These are phyloP conservation scores for Trypanosoma cruzi DNA, from an alignment of 208 protist genomes.

Conservation along the genomic window DNA sequence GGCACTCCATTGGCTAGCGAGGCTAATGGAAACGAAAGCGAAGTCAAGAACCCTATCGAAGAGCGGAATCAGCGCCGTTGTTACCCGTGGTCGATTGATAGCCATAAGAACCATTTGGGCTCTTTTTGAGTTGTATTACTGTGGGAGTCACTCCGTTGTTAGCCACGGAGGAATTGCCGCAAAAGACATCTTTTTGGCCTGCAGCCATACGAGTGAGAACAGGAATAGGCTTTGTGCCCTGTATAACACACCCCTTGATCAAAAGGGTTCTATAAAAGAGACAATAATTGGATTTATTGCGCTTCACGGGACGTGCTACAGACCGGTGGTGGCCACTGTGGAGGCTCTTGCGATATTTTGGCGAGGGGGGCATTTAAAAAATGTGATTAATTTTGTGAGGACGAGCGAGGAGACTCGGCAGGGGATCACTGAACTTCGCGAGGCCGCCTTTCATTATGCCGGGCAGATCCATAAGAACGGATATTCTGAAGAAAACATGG, in stretches of 20 bases:
- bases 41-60: conserved; percentile 14
- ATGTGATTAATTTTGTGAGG: conserved; percentile 4
- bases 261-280: conserved; percentile 12
- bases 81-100: conserved; percentile 28
- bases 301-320: conserved; percentile 22
- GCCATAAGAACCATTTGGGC: conserved; percentile 25
- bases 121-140: conserved; percentile 12
- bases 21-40: conserved; percentile 8
- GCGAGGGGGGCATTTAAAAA: conserved; percentile 6
- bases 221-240: neutral
- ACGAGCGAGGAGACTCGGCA: neutral
- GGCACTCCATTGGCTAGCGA: conserved; percentile 20
- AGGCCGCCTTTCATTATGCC: conserved; percentile 20
- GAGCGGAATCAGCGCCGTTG: neutral
- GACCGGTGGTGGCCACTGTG: conserved; percentile 5
- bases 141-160: neutral
- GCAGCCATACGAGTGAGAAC: neutral
- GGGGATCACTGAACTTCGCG: conserved; percentile 16
- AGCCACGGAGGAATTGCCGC: neutral
- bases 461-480: neutral
- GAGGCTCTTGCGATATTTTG: conserved; percentile 17
- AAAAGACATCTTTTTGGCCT: conserved; percentile 1
- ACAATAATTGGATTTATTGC: conserved; percentile 15
- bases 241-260: neutral
- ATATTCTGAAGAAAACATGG: neutral